Evolutionary conservation across 164 flowering plant genomes (phyloP).

Genomic region (Akebia trifoliata): DNA sequence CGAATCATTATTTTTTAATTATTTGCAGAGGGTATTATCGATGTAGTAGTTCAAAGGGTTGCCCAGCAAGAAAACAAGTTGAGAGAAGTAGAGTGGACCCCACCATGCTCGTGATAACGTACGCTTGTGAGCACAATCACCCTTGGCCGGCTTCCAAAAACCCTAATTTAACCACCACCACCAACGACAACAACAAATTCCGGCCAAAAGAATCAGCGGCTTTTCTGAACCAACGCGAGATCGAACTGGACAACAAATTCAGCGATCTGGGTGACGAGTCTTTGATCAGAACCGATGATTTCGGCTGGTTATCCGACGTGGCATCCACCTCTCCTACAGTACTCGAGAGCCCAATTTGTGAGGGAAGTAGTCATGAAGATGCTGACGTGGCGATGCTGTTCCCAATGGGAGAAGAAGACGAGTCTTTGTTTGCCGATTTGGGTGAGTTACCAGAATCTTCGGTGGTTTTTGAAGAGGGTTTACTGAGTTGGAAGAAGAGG

Average conservation of each 20-base stretch:
- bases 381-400: conserved; percentile 45
- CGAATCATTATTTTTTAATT: background rate
- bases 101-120: conserved; percentile 72
- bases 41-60: conserved; percentile 88
- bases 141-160: conserved; percentile 46
- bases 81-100: conserved; percentile 83
- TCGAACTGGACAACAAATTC: conserved; percentile 28
- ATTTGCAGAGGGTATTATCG: conserved; percentile 73
- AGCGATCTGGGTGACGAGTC: conserved; percentile 31
- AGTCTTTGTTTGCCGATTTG: conserved; percentile 76
- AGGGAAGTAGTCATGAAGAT: conserved; percentile 17
- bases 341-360: conserved; percentile 49
- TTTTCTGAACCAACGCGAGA: conserved; percentile 8
- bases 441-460: conserved; percentile 90
- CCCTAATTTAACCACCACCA: conserved; percentile 17
- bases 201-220: conserved; percentile 10
- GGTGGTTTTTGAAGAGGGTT: conserved; percentile 52
- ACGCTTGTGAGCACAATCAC: conserved; percentile 88
- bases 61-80: conserved; percentile 94
- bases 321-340: conserved; percentile 36
- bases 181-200: conserved; percentile 10
- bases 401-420: conserved; percentile 66
- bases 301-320: conserved; percentile 53
- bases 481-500: conserved; percentile 27
- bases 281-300: conserved; percentile 24